These are phyloP conservation scores for Onygena corvina DNA, from an alignment of 2,329 filamentous ascomycete species.

Conservation along the genomic window DNA sequence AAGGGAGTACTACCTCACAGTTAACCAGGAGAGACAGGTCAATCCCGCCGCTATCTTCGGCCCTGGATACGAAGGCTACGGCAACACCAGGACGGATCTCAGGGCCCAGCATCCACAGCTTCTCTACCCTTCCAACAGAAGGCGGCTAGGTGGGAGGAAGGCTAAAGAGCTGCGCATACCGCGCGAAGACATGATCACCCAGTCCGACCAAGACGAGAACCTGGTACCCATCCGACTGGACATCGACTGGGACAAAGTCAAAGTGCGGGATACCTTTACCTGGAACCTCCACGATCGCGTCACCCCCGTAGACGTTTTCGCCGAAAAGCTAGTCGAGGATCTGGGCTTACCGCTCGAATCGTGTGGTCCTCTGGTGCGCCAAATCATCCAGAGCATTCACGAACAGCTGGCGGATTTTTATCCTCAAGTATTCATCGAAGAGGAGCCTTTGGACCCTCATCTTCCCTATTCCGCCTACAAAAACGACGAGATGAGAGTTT, in stretches of 20 bases:
- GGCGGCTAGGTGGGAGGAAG: constrained; percentile 62
- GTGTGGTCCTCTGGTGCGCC: constrained; percentile 45
- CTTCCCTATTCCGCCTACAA: constrained; percentile 90
- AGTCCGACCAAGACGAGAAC: constrained; percentile 84
- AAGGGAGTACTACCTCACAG: constrained; percentile 55
- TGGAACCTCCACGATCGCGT: constrained; percentile 95
- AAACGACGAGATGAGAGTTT: constrained; percentile 95
- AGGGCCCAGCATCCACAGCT: constrained; percentile 54
- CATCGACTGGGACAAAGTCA: constrained; percentile 90
- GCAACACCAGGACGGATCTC: constrained; percentile 70
- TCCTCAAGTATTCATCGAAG: constrained; percentile 78
- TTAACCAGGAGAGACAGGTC: constrained; percentile 48
- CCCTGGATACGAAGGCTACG: constrained; percentile 73
- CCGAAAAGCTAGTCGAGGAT: constrained; percentile 82
- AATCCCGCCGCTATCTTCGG: constrained; percentile 52
- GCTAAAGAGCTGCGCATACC: constrained; percentile 61
- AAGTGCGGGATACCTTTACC: constrained; percentile 91
- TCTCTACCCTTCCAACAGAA: constrained; percentile 67
- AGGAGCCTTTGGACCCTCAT: constrained; percentile 79
- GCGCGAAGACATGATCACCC: constrained; percentile 67
- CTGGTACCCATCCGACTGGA: constrained; percentile 83
- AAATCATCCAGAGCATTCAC: constrained; percentile 58
- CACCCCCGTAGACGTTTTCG: constrained; percentile 67
- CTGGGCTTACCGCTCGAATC: constrained; percentile 60
- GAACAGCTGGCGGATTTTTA: constrained; percentile 92